Percentiles rank a stretch among this genome's conserved stretches.
Conservation (phyloP, 129 eudicot species). For the Flaveria ramosissima region DNA sequence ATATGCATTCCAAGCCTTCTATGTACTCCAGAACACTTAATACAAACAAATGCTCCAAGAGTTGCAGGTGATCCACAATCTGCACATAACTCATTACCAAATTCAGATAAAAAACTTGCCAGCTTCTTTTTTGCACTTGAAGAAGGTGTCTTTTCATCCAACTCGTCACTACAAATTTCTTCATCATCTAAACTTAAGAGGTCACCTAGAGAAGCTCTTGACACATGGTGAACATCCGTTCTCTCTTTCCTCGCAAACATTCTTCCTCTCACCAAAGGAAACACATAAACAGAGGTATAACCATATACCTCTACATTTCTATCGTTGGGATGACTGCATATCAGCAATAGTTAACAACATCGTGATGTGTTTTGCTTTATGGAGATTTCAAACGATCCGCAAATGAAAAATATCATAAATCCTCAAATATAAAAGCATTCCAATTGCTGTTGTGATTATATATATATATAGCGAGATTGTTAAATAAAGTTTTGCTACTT, state of each 20-base stretch:
- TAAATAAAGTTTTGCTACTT: conserved; percentile 20
- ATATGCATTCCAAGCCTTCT: conserved; percentile 98
- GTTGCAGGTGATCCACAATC: conserved; percentile 81
- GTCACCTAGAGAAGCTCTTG: conserved; percentile 47
- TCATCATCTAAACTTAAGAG: conserved; percentile 39
- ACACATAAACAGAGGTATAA: conserved; percentile 17
- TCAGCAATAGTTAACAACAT: conserved; percentile 22
- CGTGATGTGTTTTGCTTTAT: not conserved
- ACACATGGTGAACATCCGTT: conserved; percentile 15
- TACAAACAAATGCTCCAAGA: conserved; percentile 85
- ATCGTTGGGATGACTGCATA: conserved; percentile 25
- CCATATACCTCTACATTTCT: conserved; percentile 27
- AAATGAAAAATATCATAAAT: not conserved
- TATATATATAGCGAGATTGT: not conserved
- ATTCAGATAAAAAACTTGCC: conserved; percentile 52
- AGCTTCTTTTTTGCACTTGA: conserved; percentile 52
- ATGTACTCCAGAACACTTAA: conserved; percentile 96
- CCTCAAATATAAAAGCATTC: too few species aligned
- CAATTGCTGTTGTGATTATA: conserved; percentile 3
- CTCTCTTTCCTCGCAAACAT: conserved; percentile 27
- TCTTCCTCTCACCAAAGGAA: conserved; percentile 25
- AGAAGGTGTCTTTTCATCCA: conserved; percentile 28
- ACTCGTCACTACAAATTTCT: conserved; percentile 10
- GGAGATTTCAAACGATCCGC: conserved; percentile 4
- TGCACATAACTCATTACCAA: conserved; percentile 73